These are phyloP conservation scores for Aspergillus intermedius DNA, from an alignment of 2,329 filamentous ascomycete genomes.

Conservation along the genomic window DNA sequence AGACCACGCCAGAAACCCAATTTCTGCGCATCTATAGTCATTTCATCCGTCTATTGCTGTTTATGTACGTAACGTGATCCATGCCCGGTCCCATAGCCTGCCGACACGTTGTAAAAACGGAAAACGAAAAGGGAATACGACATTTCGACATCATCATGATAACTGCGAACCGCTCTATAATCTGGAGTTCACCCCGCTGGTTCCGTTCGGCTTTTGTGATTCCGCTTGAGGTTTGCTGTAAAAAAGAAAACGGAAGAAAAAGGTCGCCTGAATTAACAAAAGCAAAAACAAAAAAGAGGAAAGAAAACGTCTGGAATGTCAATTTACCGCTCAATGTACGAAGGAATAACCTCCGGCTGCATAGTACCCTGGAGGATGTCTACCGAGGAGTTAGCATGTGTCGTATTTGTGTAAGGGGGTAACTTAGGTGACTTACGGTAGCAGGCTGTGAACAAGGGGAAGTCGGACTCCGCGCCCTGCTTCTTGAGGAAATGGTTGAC, in stretches of 20 bases:
- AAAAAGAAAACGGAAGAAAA: slow-evolving; percentile 7
- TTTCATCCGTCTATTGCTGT: background rate
- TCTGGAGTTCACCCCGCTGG: slow-evolving; percentile 6
- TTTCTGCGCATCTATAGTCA: background rate
- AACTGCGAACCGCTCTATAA: slow-evolving; percentile 6
- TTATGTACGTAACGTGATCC: slow-evolving; percentile 8
- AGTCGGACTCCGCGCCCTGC: slow-evolving; percentile 70
- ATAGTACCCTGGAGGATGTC: slow-evolving; percentile 71
- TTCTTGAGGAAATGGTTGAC: slow-evolving; percentile 83
- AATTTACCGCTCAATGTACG: slow-evolving; percentile 50
- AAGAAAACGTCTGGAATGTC: background rate
- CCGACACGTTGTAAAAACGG: slow-evolving; percentile 3
- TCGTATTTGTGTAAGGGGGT: background rate
- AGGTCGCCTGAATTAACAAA: slow-evolving; percentile 12
- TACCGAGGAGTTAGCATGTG: slow-evolving; percentile 20
- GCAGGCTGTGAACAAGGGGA: slow-evolving; percentile 88
- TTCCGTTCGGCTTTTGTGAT: background rate
- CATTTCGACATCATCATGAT: background rate
- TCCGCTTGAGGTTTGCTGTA: slow-evolving; percentile 13
- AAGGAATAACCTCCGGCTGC: slow-evolving; percentile 73
- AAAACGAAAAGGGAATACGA: slow-evolving; percentile 3
- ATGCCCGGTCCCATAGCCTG: slow-evolving; percentile 5
- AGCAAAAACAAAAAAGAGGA: slow-evolving; percentile 4
- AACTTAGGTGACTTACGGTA: slow-evolving; percentile 45
- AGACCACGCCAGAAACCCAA: background rate